These are phyloP conservation scores for Agaricus blazei DNA, from an alignment of 768 basidiomycete species.

Conservation along the genomic window DNA sequence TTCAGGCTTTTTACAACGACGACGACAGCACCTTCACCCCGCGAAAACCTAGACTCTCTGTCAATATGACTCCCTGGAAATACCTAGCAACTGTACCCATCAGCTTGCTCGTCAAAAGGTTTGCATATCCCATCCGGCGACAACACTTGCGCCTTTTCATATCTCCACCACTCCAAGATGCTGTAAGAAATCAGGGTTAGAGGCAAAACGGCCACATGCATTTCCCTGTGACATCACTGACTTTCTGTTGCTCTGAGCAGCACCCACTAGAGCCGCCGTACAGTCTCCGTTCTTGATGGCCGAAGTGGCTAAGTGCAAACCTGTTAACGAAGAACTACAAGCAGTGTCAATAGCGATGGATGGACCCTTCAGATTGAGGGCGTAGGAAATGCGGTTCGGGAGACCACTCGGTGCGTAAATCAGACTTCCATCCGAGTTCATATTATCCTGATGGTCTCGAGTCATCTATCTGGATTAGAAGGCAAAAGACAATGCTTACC, in stretches of 20 bases:
- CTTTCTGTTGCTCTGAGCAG: conserved; percentile 39
- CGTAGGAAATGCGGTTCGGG: conserved; percentile 37
- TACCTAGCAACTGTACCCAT: conserved; percentile 28
- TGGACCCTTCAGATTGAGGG: conserved; percentile 37
- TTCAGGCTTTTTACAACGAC: conserved; percentile 36
- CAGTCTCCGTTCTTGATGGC: conserved; percentile 39
- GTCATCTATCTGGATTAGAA: background rate
- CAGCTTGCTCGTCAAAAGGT: conserved; percentile 37
- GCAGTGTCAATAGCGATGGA: conserved; percentile 47
- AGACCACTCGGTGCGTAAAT: conserved; percentile 28
- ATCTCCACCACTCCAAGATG: conserved; percentile 29
- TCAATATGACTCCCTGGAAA: background rate
- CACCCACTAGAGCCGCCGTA: conserved; percentile 42
- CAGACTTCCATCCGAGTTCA: conserved; percentile 28
- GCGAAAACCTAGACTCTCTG: conserved; percentile 24
- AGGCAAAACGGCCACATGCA: background rate
- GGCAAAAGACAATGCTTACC: conserved; percentile 14
- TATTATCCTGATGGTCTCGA: conserved; percentile 23
- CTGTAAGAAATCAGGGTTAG: conserved; percentile 11
- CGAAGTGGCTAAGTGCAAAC: conserved; percentile 44
- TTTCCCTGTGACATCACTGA: conserved; percentile 12
- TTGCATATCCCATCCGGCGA: conserved; percentile 37
- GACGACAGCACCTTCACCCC: conserved; percentile 32
- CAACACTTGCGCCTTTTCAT: conserved; percentile 32
- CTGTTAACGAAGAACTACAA: conserved; percentile 41